Evolutionary conservation across 345 rosid species (phyloP), one percentile per base, ranked within the genome.

Genomic region (Corchorus olitorius): DNA sequence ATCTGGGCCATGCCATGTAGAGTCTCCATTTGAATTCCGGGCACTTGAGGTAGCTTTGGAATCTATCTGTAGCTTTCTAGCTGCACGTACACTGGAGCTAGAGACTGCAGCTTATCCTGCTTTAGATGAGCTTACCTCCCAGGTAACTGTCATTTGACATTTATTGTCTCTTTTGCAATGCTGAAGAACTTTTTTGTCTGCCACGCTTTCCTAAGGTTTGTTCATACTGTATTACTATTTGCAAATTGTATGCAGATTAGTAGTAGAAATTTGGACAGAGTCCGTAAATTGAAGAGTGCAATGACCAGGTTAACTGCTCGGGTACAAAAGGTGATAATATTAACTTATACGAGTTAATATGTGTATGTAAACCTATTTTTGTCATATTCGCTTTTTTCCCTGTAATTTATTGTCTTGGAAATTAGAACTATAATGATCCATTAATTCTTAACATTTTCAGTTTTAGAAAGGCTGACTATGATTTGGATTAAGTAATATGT

Each of bases 41-140:
- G 98, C 99, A 0, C 75, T 96, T 76, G 97, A 96, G 84, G 97
- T 96, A 62, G 97, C 93, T 74, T 85, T 96, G 86, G 99, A 96
- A 84, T 96, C 99, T 66, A 91, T 93, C 6, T 96, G 98, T 77
- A 96, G 97, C 82, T 93, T 87, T 84, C 89, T 96, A 60, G 97
- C 90, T 80, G 97, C 97, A 49, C 94, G 98, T 11, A 88, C 99
- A 0, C 89, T 93, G 43, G 97, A 96, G 45, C 78, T 96, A 59
- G 99, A 93, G 88, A 78, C 91, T 75, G 92, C 87, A 75, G 98
- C 99, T 74, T 96, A 96, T 84, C 99, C 99, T 80, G 97, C 98
- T 79, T 81, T 96, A 73, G 99, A 96, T 77, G 98, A 90, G 82
- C 97, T 96, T 74, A 91, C 99, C 60, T 93, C 97, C 75, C 89